Conservation (phyloP, 2,329 filamentous ascomycete genomes). For the Cladosporium phlei region DNA sequence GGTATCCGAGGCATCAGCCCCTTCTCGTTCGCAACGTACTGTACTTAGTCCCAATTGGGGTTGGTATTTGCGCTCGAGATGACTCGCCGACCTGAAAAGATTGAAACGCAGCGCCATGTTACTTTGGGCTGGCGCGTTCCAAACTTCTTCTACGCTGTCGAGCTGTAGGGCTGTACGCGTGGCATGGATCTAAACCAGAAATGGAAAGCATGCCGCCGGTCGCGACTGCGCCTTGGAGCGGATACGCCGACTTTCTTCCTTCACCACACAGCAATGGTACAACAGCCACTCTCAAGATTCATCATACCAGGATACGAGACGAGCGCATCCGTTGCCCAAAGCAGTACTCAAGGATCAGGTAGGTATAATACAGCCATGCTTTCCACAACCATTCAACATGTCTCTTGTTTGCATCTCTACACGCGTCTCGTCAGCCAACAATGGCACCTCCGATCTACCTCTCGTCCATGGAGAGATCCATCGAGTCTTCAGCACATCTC, state of each 20-base stretch:
- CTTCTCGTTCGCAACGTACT: too few species aligned
- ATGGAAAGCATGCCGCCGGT: too few species aligned
- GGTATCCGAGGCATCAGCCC: too few species aligned
- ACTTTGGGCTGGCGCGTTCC: too few species aligned
- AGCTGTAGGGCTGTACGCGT: too few species aligned
- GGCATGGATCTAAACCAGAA: too few species aligned
- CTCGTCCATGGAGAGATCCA: neutral
- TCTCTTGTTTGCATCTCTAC: neutral
- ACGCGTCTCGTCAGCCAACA: neutral
- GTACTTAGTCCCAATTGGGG: too few species aligned
- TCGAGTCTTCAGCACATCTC: neutral
- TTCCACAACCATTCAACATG: neutral
- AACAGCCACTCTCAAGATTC: neutral
- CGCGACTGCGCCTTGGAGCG: constrained; percentile 1
- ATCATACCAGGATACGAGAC: neutral
- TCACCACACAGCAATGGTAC: neutral
- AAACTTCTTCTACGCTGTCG: too few species aligned
- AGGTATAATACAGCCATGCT: neutral
- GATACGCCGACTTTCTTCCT: neutral
- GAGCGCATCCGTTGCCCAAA: constrained; percentile 9
- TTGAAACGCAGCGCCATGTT: too few species aligned
- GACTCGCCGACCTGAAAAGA: too few species aligned
- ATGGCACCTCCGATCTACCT: neutral
- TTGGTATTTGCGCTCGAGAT: too few species aligned
- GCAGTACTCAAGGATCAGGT: neutral